Conservation (phyloP, 768 basidiomycete species). For the Gymnopilus dilepis region DNA sequence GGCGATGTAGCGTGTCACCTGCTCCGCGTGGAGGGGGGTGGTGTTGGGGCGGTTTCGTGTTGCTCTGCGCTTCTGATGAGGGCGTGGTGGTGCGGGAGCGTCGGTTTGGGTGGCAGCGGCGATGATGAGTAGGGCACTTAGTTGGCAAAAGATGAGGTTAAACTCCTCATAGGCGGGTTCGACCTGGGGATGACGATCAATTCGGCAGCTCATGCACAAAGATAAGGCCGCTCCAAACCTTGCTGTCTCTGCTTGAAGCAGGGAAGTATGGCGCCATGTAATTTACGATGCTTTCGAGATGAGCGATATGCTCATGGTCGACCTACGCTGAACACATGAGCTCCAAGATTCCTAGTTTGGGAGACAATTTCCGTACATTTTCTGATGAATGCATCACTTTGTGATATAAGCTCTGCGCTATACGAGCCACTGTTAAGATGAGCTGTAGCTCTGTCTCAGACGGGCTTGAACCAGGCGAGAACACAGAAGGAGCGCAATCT, state of each 20-base stretch:
- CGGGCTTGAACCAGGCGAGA: slow-evolving; percentile 67
- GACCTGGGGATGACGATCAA: slow-evolving; percentile 43
- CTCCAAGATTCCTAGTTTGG: too few species aligned
- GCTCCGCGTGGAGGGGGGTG: slow-evolving; percentile 45
- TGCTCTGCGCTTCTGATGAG: slow-evolving; percentile 25
- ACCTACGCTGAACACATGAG: slow-evolving; percentile 23
- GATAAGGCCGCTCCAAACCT: slow-evolving; percentile 43
- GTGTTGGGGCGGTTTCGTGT: slow-evolving; percentile 20
- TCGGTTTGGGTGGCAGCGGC: slow-evolving; percentile 33
- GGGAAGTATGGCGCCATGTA: slow-evolving; percentile 90
- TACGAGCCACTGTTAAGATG: slow-evolving; percentile 59
- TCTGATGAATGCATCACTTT: slow-evolving; percentile 49
- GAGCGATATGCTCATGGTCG: slow-evolving; percentile 38
- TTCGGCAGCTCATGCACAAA: neutral
- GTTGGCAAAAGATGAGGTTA: slow-evolving; percentile 79
- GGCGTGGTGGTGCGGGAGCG: slow-evolving; percentile 22
- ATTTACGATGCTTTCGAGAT: slow-evolving; percentile 63
- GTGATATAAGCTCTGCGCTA: slow-evolving; percentile 66
- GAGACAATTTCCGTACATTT: slow-evolving; percentile 39
- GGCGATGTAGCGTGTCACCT: slow-evolving; percentile 65
- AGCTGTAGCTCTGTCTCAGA: slow-evolving; percentile 65
- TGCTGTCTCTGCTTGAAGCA: slow-evolving; percentile 56
- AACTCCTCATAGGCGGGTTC: slow-evolving; percentile 73
- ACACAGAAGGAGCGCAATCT: slow-evolving; percentile 84
- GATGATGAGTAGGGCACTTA: slow-evolving; percentile 67